Conservation (phyloP, 2,329 filamentous ascomycete genomes). For the Meredithiella fracta region DNA sequence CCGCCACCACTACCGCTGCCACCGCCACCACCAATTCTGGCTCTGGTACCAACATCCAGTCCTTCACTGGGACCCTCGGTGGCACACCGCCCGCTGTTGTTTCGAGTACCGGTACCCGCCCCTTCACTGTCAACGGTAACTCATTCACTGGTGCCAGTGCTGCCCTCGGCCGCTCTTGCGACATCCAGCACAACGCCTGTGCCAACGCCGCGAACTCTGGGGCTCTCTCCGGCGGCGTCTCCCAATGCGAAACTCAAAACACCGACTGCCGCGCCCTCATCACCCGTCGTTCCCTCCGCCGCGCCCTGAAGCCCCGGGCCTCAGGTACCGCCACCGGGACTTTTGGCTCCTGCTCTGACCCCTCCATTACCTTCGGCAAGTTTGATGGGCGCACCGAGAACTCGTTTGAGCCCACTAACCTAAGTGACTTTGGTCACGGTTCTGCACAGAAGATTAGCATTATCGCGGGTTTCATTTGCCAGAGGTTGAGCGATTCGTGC, state of each 20-base stretch:
- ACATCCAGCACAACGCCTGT: constrained; percentile 34
- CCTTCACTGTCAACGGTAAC: constrained; percentile 36
- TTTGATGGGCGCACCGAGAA: constrained; percentile 31
- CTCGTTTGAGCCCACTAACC: constrained; percentile 25
- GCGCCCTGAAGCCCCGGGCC: constrained; percentile 5
- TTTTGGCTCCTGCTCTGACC: constrained; percentile 31
- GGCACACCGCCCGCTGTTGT: constrained; percentile 27
- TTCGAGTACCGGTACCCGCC: constrained; percentile 22
- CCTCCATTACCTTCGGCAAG: constrained; percentile 32
- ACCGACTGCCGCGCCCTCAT: constrained; percentile 21
- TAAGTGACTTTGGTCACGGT: constrained; percentile 34
- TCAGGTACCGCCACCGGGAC: neutral
- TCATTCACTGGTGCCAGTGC: constrained; percentile 34
- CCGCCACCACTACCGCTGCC: constrained; percentile 3
- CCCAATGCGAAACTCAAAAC: constrained; percentile 28
- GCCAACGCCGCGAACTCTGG: constrained; percentile 32
- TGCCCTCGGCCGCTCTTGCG: constrained; percentile 32
- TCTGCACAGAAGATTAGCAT: constrained; percentile 26
- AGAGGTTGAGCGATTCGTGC: constrained; percentile 23
- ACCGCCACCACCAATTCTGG: constrained; percentile 10
- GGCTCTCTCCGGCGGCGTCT: constrained; percentile 18
- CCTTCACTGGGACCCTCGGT: constrained; percentile 29
- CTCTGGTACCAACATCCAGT: constrained; percentile 25
- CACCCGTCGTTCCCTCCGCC: constrained; percentile 14
- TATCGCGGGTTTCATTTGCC: constrained; percentile 32